These are phyloP conservation scores for Suillus subalutaceus DNA, from an alignment of 768 basidiomycete species.

Conservation along the genomic window DNA sequence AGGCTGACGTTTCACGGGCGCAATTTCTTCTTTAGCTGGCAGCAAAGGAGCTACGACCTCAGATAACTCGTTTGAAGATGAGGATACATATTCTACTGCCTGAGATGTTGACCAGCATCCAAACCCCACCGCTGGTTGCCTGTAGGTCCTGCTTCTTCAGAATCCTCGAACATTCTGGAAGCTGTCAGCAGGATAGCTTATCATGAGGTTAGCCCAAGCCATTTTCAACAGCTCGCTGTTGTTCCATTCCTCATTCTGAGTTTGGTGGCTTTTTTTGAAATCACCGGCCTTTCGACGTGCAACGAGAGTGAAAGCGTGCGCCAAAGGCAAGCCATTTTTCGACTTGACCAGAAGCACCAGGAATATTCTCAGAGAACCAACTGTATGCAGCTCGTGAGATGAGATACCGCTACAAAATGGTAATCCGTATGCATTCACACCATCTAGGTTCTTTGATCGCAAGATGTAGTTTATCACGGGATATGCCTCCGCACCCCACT, in stretches of 20 bases:
- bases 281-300: neutral
- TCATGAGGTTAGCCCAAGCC: neutral
- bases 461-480: neutral
- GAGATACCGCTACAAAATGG: too few relatives aligned
- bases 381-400: neutral
- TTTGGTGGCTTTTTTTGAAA: neutral
- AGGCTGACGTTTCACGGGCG: too few relatives aligned
- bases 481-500: neutral
- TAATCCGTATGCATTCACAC: neutral
- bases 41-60: too few relatives aligned
- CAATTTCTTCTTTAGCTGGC: too few relatives aligned
- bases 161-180: neutral
- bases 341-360: neutral
- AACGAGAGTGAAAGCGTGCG: neutral
- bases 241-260: neutral
- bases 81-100: neutral
- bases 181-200: neutral
- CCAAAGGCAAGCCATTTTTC: slow-evolving; percentile 3
- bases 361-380: neutral
- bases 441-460: neutral
- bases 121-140: neutral
- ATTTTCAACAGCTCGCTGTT: neutral
- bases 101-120: neutral
- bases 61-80: too few relatives aligned
- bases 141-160: neutral